A percentile compares a stretch with the other conserved stretches of the same genome.
Conservation (phyloP, 352 stramenopile genomes). For the Pythium periplocum region DNA sequence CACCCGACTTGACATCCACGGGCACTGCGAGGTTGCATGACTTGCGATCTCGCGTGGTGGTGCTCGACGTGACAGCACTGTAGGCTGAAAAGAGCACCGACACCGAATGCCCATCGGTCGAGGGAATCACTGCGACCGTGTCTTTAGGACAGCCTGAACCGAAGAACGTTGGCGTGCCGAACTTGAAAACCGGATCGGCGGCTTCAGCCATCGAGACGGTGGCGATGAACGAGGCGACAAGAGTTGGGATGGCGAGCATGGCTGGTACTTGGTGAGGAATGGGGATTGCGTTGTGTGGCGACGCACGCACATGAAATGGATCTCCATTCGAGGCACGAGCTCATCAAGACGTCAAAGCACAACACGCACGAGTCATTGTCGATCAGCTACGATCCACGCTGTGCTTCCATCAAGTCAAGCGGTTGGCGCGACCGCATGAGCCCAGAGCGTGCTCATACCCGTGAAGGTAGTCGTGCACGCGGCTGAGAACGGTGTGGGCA, state of each 20-base stretch:
- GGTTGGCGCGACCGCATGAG: too few species aligned
- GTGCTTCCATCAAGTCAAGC: too few species aligned
- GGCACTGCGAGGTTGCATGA: slow-evolving; percentile 30
- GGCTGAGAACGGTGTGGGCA: too few species aligned
- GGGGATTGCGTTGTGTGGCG: too few species aligned
- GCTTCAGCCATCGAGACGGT: background rate
- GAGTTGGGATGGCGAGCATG: slow-evolving; percentile 4
- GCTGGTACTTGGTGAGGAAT: too few species aligned
- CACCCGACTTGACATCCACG: slow-evolving; percentile 22
- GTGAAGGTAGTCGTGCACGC: too few species aligned
- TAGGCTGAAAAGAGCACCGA: slow-evolving; percentile 32
- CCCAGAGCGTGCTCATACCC: too few species aligned
- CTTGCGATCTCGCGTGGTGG: slow-evolving; percentile 30
- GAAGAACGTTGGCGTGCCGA: slow-evolving; percentile 23
- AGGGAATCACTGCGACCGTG: slow-evolving; percentile 18
- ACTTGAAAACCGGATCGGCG: slow-evolving; percentile 10
- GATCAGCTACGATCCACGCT: too few species aligned
- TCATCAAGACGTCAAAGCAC: too few species aligned
- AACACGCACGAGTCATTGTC: too few species aligned
- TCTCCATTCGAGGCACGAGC: too few species aligned
- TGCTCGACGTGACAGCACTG: slow-evolving; percentile 19
- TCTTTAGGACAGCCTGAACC: slow-evolving; percentile 28
- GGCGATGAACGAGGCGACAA: background rate
- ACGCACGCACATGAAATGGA: too few species aligned
- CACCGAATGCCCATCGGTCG: slow-evolving; percentile 25